Evolutionary conservation across 2,329 filamentous ascomycete species (phyloP), one percentile per base, ranked within the genome.

Genomic region (Pseudogymnoascus sp.): DNA sequence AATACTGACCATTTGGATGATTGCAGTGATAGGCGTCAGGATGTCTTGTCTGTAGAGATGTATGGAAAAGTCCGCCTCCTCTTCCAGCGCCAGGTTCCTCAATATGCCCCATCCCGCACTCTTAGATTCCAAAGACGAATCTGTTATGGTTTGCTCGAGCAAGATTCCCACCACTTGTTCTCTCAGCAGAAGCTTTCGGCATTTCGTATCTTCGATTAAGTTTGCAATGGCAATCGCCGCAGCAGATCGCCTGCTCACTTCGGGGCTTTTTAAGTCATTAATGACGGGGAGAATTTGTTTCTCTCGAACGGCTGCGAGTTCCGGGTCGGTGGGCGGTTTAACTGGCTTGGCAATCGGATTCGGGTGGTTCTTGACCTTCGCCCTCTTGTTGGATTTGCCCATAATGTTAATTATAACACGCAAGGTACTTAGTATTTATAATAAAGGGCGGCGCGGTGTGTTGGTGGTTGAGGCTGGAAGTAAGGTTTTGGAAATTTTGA

Each of bases 51-150:
- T 78, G 69, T 82, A 88, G 64, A 89, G 73, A 68, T 89, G 85
- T 18, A 89, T 76, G 66, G 84, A 87, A 64, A 89, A 89, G 69
- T 88, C 86, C 11, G 82, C 77, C 68, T 87, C 86, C 72, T 89
- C 87, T 70, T 87, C 82, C 66, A 83, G 77, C 1, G 82, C 83
- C 62, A 89, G 77, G 44, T 84, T 80, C 67, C 82, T 80, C 61
- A 89, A 75, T 67, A 89, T 86, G 11, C 83, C 82, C 87, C 87
- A 89, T n/a, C 85, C 87, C 18, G 85, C 84, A 46, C 85, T 83
- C 59, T 84, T 80, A 68, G 84, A 85, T 74, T 89, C 85, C 61
- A 87, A 76, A 64, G 79, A 84, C 38, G 81, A 76, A 70, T 89
- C 86, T 23, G 84, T 85, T 63, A 89, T 75, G 31, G 84, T 87